phyloP scores from a whole-genome alignment of 2,329 filamentous ascomycete genomes.

The Xylariales sp. region DNA sequence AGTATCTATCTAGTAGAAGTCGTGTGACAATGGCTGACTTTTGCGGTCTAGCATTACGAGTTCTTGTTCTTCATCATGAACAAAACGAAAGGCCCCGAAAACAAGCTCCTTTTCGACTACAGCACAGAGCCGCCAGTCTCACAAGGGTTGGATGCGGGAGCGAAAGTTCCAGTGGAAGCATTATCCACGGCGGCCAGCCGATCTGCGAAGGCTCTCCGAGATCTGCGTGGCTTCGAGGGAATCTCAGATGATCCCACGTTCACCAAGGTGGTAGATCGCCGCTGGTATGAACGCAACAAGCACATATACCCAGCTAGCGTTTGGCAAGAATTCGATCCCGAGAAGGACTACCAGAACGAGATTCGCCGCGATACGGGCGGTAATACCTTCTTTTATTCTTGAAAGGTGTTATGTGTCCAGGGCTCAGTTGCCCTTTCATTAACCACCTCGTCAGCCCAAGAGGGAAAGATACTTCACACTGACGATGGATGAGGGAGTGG shows the following conservation, averaged over 20 bases:
- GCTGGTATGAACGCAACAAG: constrained; percentile 97
- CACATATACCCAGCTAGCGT: constrained; percentile 96
- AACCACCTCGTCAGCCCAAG: too few relatives aligned
- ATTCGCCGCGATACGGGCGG: constrained; percentile 80
- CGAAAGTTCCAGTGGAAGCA: constrained; percentile 26
- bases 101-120: constrained; percentile 74
- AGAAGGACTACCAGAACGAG: constrained; percentile 75
- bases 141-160: constrained; percentile 9
- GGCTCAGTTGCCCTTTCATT: too few relatives aligned
- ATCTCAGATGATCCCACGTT: constrained; percentile 69
- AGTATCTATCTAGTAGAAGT: neutral
- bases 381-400: constrained; percentile 87
- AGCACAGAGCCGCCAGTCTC: constrained; percentile 40
- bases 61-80: constrained; percentile 97
- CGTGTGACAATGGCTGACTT: too few relatives aligned
- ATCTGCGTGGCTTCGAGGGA: constrained; percentile 65
- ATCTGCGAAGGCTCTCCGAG: constrained; percentile 33
- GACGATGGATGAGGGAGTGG: too few relatives aligned
- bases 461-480: too few relatives aligned
- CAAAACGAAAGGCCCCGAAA: constrained; percentile 69
- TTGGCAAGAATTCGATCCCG: constrained; percentile 93
- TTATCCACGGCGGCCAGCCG: constrained; percentile 29
- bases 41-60: constrained; percentile 97
- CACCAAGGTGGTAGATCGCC: constrained; percentile 91
- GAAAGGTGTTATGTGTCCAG: too few relatives aligned